Percentiles rank a stretch among this genome's conserved stretches.
Conservation (phyloP, 2,329 filamentous ascomycete genomes). For the Nemania bipapillata region DNA sequence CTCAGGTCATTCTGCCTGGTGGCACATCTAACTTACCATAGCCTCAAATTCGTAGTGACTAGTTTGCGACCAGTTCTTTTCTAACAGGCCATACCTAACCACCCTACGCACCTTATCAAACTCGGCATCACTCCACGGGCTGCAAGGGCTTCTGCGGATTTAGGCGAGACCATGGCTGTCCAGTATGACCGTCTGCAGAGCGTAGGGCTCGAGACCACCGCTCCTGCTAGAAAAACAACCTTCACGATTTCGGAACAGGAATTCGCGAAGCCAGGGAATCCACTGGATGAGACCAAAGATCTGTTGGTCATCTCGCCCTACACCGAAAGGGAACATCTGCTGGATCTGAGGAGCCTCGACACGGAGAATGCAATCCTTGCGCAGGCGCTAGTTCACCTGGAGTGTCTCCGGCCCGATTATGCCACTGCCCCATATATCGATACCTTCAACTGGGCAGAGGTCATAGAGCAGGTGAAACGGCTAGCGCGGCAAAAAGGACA, state of each 20-base stretch:
- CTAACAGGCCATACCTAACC: slow-evolving; percentile 11
- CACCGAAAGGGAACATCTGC: slow-evolving; percentile 73
- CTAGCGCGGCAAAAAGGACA: slow-evolving; percentile 61
- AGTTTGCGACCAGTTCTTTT: background rate
- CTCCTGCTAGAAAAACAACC: slow-evolving; percentile 32
- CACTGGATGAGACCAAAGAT: slow-evolving; percentile 33
- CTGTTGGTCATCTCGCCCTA: slow-evolving; percentile 79
- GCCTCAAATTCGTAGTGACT: slow-evolving; percentile 3
- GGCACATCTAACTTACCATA: slow-evolving; percentile 21
- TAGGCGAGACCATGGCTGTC: slow-evolving; percentile 29
- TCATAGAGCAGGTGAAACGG: slow-evolving; percentile 68
- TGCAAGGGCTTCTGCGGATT: slow-evolving; percentile 13
- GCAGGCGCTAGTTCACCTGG: slow-evolving; percentile 73
- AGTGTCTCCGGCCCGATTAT: slow-evolving; percentile 74
- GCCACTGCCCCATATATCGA: slow-evolving; percentile 77
- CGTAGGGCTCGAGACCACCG: background rate
- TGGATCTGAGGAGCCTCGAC: slow-evolving; percentile 75
- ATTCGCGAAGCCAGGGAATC: slow-evolving; percentile 18
- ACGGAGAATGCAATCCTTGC: slow-evolving; percentile 75
- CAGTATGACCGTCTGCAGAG: slow-evolving; percentile 25
- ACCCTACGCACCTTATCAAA: slow-evolving; percentile 8
- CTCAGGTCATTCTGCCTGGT: slow-evolving; percentile 1
- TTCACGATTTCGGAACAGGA: slow-evolving; percentile 34
- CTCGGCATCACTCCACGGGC: slow-evolving; percentile 11
- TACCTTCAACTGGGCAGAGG: slow-evolving; percentile 79